phyloP scores from a whole-genome alignment of 208 protist species.

The Crithidia acanthocephali region DNA sequence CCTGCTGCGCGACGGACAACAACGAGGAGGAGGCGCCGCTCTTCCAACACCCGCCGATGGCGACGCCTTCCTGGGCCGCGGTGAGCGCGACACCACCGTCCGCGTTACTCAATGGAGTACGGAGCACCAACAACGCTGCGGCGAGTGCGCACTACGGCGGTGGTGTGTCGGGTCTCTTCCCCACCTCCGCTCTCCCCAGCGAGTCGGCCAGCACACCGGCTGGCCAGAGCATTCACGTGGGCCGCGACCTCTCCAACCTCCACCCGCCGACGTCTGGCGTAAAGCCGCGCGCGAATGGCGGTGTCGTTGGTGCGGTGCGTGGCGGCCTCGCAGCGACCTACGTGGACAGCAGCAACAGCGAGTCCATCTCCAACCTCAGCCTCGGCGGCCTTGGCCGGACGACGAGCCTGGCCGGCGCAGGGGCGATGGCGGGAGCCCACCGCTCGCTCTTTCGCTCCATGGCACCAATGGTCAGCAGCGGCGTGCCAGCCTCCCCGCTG shows the following conservation, averaged over 20 bases:
- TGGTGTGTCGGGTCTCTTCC: neutral
- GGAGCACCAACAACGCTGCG: neutral
- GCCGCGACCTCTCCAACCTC: constrained; percentile 16
- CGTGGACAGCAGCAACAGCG: constrained; percentile 15
- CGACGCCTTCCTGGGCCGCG: constrained; percentile 6
- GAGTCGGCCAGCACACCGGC: constrained; percentile 14
- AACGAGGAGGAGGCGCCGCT: constrained; percentile 33
- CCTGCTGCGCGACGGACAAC: constrained; percentile 30
- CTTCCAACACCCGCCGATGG: constrained; percentile 16
- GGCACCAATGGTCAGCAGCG: neutral
- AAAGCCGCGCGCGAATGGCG: neutral
- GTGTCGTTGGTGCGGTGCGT: neutral
- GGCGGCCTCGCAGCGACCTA: neutral
- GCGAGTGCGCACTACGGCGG: constrained; percentile 1
- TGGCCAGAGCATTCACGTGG: constrained; percentile 18
- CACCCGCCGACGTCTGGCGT: neutral
- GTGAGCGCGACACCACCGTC: constrained; percentile 19
- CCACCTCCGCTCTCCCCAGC: constrained; percentile 2
- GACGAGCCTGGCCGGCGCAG: neutral
- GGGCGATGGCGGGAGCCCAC: neutral
- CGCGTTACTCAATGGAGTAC: neutral
- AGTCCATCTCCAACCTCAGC: neutral
- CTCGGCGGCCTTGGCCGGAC: neutral
- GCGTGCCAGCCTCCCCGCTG: neutral
- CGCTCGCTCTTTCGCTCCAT: constrained; percentile 15